phyloP scores from a whole-genome alignment of 108 stramenopile genomes.

The Stephanodiscus triporus region DNA sequence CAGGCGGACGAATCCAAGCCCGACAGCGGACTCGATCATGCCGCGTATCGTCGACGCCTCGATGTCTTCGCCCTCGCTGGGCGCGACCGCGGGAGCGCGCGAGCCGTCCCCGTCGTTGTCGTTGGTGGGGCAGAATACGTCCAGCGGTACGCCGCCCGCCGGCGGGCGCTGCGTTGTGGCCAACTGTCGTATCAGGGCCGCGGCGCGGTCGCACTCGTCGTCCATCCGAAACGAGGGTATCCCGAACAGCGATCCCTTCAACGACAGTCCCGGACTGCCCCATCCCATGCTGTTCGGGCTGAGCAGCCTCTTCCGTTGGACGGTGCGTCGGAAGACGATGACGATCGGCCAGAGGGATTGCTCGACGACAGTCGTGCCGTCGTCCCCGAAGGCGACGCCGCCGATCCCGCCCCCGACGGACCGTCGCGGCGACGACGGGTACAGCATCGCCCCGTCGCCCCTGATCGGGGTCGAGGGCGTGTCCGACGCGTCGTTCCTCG shows the following conservation, averaged over 20 bases:
- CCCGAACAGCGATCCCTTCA: conserved; percentile 46
- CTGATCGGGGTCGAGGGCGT: conserved; percentile 42
- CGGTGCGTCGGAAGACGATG: conserved; percentile 76
- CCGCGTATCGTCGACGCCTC: conserved; percentile 76
- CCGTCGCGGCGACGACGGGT: conserved; percentile 25
- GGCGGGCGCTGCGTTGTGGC: no score
- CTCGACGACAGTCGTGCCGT: conserved; percentile 22
- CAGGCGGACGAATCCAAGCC: conserved; percentile 83
- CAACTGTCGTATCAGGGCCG: conserved; percentile 57
- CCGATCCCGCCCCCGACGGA: conserved; percentile 11
- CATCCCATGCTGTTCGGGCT: conserved; percentile 26
- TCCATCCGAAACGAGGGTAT: conserved; percentile 78
- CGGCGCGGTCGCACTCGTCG: conserved; percentile 89
- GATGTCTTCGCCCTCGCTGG: conserved; percentile 44
- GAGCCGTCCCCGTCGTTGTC: conserved; percentile 18
- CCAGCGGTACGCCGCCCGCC: conserved; percentile 24
- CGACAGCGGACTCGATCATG: conserved; percentile 79
- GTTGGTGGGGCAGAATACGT: conserved; percentile 3
- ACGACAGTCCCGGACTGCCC: conserved; percentile 39
- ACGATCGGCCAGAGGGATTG: conserved; percentile 59
- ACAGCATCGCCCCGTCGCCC: conserved; percentile 23
- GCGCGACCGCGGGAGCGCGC: conserved; percentile 15
- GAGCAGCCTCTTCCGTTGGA: conserved; percentile 52
- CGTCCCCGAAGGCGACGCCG: conserved; percentile 9
- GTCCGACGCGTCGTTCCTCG: conserved; percentile 15